A percentile compares a stretch with the other conserved stretches of the same genome.
Evolutionary conservation across 768 basidiomycete species (phyloP).

Genomic region (Porphyrellus cyaneotinctus): DNA sequence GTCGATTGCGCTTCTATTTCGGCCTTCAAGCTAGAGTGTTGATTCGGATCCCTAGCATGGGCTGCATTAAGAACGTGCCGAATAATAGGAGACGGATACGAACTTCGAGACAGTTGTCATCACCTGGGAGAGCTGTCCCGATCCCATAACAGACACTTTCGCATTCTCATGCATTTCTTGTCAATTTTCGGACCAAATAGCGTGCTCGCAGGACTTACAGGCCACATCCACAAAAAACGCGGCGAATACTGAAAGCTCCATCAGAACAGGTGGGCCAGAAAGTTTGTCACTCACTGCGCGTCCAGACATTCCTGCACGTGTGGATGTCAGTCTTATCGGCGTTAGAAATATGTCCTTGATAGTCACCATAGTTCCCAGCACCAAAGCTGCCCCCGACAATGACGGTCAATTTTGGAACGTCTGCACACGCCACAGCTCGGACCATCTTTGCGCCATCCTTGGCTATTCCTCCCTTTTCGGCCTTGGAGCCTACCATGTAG

Average conservation of each 20-base stretch:
- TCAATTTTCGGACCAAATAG: conserved; percentile 9
- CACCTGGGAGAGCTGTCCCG: conserved; percentile 86
- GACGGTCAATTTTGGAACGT: conserved; percentile 92
- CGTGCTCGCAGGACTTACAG: conserved; percentile 46
- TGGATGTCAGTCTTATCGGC: conserved; percentile 11
- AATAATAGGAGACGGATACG: conserved; percentile 13
- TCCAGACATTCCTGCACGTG: conserved; percentile 76
- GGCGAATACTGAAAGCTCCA: conserved; percentile 68
- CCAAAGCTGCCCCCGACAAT: conserved; percentile 92
- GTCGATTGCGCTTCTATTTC: conserved; percentile 89
- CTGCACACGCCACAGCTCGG: conserved; percentile 87
- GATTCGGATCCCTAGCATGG: conserved; percentile 63
- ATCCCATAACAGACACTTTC: conserved; percentile 94
- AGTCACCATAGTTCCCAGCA: conserved; percentile 89
- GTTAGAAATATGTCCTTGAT: conserved; percentile 1
- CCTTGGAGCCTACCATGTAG: conserved; percentile 97
- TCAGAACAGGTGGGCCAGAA: conserved; percentile 3
- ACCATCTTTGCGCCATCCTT: conserved; percentile 98
- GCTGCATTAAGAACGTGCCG: background rate
- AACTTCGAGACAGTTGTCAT: conserved; percentile 88
- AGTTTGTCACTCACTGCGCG: conserved; percentile 62
- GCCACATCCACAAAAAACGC: conserved; percentile 98
- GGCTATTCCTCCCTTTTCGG: conserved; percentile 90
- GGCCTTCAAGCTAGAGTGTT: conserved; percentile 66
- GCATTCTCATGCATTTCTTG: conserved; percentile 55